Conservation (phyloP, 768 basidiomycete species). For the Mycena rebaudengoi region DNA sequence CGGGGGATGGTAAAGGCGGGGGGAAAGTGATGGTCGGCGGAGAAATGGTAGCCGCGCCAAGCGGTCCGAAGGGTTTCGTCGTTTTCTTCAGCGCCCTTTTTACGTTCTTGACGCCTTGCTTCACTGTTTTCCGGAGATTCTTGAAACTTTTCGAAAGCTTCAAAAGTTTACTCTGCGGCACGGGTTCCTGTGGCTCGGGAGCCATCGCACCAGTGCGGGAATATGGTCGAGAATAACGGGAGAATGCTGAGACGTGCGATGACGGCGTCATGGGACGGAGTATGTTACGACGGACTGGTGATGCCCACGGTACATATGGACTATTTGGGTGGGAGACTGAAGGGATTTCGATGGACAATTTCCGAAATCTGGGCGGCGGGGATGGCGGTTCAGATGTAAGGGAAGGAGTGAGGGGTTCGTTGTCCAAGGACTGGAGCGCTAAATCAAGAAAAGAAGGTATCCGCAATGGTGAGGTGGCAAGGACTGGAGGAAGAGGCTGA, state of each 20-base stretch:
- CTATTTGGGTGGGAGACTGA: conserved; percentile 59
- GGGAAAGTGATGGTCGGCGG: conserved; percentile 21
- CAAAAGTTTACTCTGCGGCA: conserved; percentile 25
- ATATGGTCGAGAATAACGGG: conserved; percentile 37
- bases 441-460: conserved; percentile 47
- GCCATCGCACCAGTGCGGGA: conserved; percentile 51
- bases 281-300: conserved; percentile 50
- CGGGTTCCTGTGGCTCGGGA: conserved; percentile 44
- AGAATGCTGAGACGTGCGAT: conserved; percentile 40
- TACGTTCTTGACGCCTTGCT: conserved; percentile 36
- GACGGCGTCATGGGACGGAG: conserved; percentile 49
- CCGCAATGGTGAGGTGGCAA: conserved; percentile 47
- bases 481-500: conserved; percentile 30
- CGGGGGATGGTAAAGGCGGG: conserved; percentile 25
- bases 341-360: conserved; percentile 42
- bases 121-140: conserved; percentile 34
- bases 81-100: conserved; percentile 31
- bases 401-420: conserved; percentile 17
- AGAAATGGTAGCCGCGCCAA: conserved; percentile 31
- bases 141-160: conserved; percentile 45
- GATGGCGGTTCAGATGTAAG: conserved; percentile 10
- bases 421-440: conserved; percentile 28
- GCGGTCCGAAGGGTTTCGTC: conserved; percentile 33
- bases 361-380: conserved; percentile 18
- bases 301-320: conserved; percentile 63